A percentile compares a stretch with the other conserved stretches of the same genome.
Conservation (phyloP, 164 flowering plant genomes). For the Nymphaea colorata region DNA sequence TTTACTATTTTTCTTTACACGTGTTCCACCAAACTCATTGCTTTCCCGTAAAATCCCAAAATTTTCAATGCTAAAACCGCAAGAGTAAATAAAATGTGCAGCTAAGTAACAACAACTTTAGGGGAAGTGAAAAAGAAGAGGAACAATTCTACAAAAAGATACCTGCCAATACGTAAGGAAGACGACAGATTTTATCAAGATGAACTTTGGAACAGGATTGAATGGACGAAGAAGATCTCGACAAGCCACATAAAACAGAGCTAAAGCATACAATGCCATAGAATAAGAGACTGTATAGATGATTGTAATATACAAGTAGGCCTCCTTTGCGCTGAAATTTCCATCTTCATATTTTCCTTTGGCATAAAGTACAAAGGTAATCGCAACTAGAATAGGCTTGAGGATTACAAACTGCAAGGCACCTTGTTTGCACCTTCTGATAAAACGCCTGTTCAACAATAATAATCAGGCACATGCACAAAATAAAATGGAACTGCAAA, state of each 20-base stretch:
- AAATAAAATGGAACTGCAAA: not conserved
- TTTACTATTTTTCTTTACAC: too few relatives aligned
- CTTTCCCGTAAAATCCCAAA: too few relatives aligned
- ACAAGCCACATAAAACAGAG: conserved; percentile 90
- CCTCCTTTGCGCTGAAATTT: conserved; percentile 71
- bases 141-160: not conserved
- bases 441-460: conserved; percentile 63
- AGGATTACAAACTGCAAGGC: conserved; percentile 93
- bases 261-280: conserved; percentile 88
- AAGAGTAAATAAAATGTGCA: too few relatives aligned
- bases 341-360: conserved; percentile 94
- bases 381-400: conserved; percentile 78
- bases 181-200: conserved; percentile 89
- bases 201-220: conserved; percentile 95
- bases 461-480: not conserved
- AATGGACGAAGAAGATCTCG: conserved; percentile 90
- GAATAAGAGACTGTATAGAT: conserved; percentile 87
- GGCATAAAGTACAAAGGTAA: conserved; percentile 76
- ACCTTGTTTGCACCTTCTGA: conserved; percentile 97
- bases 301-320: conserved; percentile 84
- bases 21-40: too few relatives aligned
- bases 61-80: too few relatives aligned
- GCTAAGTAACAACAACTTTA: too few relatives aligned
- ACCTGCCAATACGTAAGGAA: conserved; percentile 99
- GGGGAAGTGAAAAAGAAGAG: not conserved